Percentiles rank a stretch among this genome's conserved stretches.
Conservation (phyloP, 192 early-diverging fungal species). For the Phlyctochytrium bullatum region DNA sequence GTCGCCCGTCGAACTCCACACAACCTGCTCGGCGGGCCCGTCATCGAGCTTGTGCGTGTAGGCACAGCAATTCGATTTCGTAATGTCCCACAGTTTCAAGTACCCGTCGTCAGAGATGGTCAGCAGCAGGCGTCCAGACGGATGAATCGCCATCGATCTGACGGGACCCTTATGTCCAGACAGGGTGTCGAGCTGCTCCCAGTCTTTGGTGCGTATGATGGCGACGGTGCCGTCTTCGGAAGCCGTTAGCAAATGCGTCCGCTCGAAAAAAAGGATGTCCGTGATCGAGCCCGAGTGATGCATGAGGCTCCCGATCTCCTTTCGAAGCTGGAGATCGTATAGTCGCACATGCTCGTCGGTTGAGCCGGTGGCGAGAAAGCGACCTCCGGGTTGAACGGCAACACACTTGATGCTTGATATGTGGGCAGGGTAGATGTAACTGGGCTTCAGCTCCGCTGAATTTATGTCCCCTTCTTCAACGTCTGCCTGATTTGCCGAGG, state of each 20-base stretch:
- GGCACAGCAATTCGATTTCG: slow-evolving; percentile 33
- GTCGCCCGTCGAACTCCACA: slow-evolving; percentile 33
- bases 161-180: slow-evolving; percentile 68
- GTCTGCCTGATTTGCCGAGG: slow-evolving; percentile 36
- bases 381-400: slow-evolving; percentile 34
- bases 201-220: slow-evolving; percentile 92
- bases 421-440: slow-evolving; percentile 96
- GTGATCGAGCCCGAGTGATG: slow-evolving; percentile 94
- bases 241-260: slow-evolving; percentile 81
- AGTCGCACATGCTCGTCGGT: slow-evolving; percentile 93
- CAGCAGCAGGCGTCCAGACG: slow-evolving; percentile 90
- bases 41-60: slow-evolving; percentile 36
- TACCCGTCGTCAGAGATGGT: slow-evolving; percentile 61
- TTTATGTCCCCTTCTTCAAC: not conserved
- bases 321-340: slow-evolving; percentile 81
- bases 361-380: slow-evolving; percentile 90
- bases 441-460: slow-evolving; percentile 53
- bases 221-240: slow-evolving; percentile 87
- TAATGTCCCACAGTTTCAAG: slow-evolving; percentile 50
- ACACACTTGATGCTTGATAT: slow-evolving; percentile 90
- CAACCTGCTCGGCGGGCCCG: slow-evolving; percentile 31
- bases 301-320: slow-evolving; percentile 87
- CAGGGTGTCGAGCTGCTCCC: slow-evolving; percentile 90
- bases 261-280: slow-evolving; percentile 74
- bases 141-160: slow-evolving; percentile 84